Percentiles rank a stretch among this genome's conserved stretches.
phyloP scores from a whole-genome alignment of 495 filamentous ascomycete genomes.

The Neurospora sublineolata region DNA sequence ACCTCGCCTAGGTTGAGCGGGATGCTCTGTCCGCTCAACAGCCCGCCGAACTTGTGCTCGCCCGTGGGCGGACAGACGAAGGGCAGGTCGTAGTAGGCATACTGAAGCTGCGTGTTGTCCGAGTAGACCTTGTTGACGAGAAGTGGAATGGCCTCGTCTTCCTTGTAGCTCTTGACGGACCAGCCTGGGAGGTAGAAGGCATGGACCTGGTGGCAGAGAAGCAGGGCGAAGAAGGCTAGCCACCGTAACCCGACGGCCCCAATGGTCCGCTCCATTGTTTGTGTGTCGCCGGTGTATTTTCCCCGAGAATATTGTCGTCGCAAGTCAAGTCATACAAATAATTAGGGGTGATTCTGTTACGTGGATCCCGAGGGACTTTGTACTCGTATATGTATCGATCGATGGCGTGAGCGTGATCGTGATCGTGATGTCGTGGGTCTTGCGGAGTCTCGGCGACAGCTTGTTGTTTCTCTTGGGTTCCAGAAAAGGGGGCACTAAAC shows the following conservation, averaged over 20 bases:
- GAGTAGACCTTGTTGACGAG: constrained; percentile 96
- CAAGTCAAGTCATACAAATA: background rate
- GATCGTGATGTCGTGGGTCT: background rate
- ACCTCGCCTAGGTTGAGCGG: constrained; percentile 90
- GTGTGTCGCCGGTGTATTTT: background rate
- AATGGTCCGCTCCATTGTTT: constrained; percentile 17
- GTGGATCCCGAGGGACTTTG: background rate
- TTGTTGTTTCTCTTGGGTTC: background rate
- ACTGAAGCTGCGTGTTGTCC: constrained; percentile 83
- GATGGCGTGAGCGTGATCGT: background rate
- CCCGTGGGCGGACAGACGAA: constrained; percentile 82
- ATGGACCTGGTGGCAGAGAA: constrained; percentile 25
- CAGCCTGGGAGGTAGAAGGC: constrained; percentile 80
- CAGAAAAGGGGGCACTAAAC: background rate
- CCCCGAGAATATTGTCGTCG: constrained; percentile 3
- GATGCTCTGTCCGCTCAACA: constrained; percentile 70
- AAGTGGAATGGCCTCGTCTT: constrained; percentile 70
- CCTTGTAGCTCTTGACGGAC: constrained; percentile 69
- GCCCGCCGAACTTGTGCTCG: constrained; percentile 52
- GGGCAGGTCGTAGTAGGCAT: constrained; percentile 86
- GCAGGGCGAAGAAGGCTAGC: constrained; percentile 16
- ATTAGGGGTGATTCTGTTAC: background rate
- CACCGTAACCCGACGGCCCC: constrained; percentile 16
- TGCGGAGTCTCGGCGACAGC: background rate
- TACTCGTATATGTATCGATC: background rate